Conservation (phyloP, 768 basidiomycete genomes). For the Naganishia vishniacii region DNA sequence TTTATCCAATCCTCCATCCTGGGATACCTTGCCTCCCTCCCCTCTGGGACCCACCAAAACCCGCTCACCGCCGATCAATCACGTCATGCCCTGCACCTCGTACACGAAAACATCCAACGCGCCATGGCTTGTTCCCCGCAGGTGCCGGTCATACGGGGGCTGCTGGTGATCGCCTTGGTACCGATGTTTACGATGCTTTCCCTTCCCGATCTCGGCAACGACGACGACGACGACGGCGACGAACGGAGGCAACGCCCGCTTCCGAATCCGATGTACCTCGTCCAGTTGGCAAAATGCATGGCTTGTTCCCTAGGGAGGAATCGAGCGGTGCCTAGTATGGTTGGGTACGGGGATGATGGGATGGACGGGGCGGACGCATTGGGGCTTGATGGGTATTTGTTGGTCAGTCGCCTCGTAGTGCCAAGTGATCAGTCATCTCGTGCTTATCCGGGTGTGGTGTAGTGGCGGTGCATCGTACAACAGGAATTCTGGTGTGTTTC, state of each 20-base stretch:
- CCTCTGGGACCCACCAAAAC: neutral
- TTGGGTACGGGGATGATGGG: neutral
- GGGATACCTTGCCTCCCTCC: neutral
- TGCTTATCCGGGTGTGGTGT: too few species aligned
- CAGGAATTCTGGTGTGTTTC: neutral
- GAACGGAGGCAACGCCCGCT: too few species aligned
- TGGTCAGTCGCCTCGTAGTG: neutral
- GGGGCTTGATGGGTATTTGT: neutral
- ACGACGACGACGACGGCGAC: too few species aligned
- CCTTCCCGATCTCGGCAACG: too few species aligned
- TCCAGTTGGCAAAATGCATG: slow-evolving; percentile 2
- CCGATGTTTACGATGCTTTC: neutral
- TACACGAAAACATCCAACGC: neutral
- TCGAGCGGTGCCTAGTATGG: neutral
- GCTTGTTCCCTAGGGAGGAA: neutral
- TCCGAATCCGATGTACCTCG: neutral
- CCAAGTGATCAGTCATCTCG: too few species aligned
- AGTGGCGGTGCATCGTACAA: neutral
- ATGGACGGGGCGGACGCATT: neutral
- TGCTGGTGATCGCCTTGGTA: neutral
- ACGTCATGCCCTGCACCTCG: neutral
- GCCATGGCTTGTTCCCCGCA: neutral
- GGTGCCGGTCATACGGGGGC: neutral
- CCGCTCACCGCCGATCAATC: neutral
- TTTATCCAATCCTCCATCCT: neutral